Evolutionary conservation across 2,329 filamentous ascomycete genomes (phyloP).

Genomic region (Fusarium aywerte): DNA sequence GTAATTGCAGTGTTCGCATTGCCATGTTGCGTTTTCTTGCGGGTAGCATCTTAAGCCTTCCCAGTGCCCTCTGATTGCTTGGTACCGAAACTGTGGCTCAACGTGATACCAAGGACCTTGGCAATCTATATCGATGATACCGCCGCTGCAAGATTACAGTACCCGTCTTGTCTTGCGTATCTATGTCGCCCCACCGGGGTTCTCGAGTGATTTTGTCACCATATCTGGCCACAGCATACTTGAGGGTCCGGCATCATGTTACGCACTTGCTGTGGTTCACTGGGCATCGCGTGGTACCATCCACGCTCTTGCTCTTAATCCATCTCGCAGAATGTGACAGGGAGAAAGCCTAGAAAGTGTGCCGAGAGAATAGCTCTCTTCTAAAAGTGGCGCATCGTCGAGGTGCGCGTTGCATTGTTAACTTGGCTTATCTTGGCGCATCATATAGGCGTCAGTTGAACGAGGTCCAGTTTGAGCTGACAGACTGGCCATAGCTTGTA

Average conservation of each 20-base stretch:
- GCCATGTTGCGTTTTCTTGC: background rate
- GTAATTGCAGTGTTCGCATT: constrained; percentile 18
- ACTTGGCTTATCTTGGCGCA: constrained; percentile 18
- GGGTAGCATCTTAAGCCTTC: constrained; percentile 8
- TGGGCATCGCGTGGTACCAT: constrained; percentile 8
- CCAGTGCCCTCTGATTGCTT: background rate
- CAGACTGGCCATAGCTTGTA: constrained; percentile 18
- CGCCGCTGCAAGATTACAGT: background rate
- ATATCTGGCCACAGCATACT: background rate
- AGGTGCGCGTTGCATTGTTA: constrained; percentile 9
- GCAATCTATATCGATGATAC: constrained; percentile 19
- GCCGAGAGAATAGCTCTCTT: constrained; percentile 39
- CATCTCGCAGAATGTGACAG: constrained; percentile 24
- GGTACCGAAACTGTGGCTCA: constrained; percentile 25
- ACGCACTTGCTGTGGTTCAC: background rate
- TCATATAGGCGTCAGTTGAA: constrained; percentile 24
- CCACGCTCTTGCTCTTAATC: constrained; percentile 13
- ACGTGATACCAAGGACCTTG: constrained; percentile 7
- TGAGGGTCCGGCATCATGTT: background rate
- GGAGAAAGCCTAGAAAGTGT: constrained; percentile 8
- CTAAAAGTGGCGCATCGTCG: constrained; percentile 31
- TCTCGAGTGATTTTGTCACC: background rate
- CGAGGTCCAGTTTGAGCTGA: constrained; percentile 15
- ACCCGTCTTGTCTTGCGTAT: constrained; percentile 7
- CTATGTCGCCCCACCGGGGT: constrained; percentile 9